Conservation (phyloP, 2,329 filamentous ascomycete species). For the Hypoxylon sp. region DNA sequence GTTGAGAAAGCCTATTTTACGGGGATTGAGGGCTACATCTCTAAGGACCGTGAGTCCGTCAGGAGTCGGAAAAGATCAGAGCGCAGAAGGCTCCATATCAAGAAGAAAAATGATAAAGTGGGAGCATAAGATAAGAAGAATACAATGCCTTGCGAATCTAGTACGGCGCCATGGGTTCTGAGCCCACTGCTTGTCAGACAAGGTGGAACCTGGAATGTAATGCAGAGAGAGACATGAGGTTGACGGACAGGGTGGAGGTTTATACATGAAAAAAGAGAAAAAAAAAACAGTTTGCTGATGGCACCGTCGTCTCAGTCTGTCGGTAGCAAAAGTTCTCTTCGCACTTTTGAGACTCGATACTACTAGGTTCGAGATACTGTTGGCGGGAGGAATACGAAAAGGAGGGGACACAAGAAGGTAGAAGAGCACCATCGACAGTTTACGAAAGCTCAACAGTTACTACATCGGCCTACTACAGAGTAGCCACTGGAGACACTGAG, state of each 20-base stretch:
- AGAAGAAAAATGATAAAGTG: background rate
- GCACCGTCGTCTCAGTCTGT: background rate
- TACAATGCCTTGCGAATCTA: background rate
- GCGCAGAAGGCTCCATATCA: background rate
- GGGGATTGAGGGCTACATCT: no score
- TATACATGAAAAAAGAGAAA: background rate
- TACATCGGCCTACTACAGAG: background rate
- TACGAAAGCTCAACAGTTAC: background rate
- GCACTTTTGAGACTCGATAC: background rate
- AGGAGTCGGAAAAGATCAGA: background rate
- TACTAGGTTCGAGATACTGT: background rate
- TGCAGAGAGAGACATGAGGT: background rate
- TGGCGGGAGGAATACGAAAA: no score
- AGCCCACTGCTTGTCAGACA: no score
- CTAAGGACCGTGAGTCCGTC: no score
- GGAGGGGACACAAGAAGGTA: no score
- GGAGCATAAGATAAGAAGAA: background rate
- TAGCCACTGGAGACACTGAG: background rate
- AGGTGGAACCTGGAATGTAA: no score
- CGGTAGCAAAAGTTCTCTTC: background rate
- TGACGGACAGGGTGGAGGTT: no score
- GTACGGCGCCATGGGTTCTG: no score
- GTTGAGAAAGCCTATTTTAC: no score
- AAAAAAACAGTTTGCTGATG: background rate
- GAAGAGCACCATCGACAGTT: no score